A percentile compares a stretch with the other conserved stretches of the same genome.
phyloP scores from a whole-genome alignment of 108 stramenopile genomes.

The Poteriospumella lacustris region DNA sequence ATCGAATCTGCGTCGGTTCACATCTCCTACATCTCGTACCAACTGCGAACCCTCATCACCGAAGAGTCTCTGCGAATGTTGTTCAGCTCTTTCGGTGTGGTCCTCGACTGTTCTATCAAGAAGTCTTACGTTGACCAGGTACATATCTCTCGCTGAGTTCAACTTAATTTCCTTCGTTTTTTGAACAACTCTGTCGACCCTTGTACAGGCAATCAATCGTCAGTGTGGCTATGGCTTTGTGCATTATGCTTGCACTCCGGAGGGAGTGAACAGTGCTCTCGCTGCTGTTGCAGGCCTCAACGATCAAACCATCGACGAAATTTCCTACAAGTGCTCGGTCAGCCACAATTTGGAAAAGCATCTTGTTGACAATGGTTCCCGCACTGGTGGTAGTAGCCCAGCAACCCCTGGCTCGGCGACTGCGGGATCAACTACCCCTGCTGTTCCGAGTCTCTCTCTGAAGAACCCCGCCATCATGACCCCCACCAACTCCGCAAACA shows the following conservation, averaged over 20 bases:
- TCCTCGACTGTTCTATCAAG: neutral
- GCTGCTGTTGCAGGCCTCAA: neutral
- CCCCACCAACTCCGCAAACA: too few species aligned
- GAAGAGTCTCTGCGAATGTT: neutral
- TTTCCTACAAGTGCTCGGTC: neutral
- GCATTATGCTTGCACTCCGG: neutral
- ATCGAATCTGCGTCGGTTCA: neutral
- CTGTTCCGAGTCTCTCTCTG: too few species aligned
- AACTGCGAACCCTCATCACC: neutral
- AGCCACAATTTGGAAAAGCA: neutral
- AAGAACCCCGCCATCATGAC: too few species aligned
- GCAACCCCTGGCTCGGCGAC: too few species aligned
- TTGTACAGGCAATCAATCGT: neutral
- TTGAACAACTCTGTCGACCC: neutral
- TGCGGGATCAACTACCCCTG: too few species aligned
- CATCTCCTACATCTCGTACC: neutral
- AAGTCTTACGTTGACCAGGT: neutral
- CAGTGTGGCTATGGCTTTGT: slow-evolving; percentile 6
- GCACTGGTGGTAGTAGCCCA: too few species aligned
- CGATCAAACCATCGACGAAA: neutral
- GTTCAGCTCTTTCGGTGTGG: neutral
- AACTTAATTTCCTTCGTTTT: neutral
- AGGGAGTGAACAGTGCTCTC: neutral
- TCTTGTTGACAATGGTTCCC: too few species aligned
- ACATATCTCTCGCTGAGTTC: neutral